Evolutionary conservation across 2,329 filamentous ascomycete genomes (phyloP).

Genomic region (Podosphaera fusca): DNA sequence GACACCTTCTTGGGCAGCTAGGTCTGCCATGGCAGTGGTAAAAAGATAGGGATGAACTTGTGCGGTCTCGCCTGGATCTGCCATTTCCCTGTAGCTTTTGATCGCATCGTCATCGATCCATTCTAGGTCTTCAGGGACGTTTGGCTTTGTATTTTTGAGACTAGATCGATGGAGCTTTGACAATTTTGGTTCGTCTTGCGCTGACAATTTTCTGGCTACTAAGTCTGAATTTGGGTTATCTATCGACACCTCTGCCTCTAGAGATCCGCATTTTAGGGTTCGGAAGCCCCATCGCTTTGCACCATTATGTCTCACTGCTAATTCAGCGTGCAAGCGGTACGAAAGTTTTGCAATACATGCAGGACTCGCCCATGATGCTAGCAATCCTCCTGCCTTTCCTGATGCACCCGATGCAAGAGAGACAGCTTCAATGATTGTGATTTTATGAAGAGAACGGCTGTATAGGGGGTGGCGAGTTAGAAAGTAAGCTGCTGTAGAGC

Average conservation of each 20-base stretch:
- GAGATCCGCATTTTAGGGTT: conserved; percentile 43
- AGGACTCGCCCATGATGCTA: conserved; percentile 85
- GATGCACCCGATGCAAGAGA: conserved; percentile 77
- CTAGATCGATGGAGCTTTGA: too few relatives aligned
- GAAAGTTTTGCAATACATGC: conserved; percentile 62
- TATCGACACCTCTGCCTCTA: conserved; percentile 11
- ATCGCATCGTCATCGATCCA: conserved; percentile 56
- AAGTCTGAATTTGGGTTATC: not conserved
- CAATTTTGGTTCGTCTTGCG: too few relatives aligned
- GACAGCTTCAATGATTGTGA: conserved; percentile 72
- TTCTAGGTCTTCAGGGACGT: conserved; percentile 55
- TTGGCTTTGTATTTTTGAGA: conserved; percentile 14
- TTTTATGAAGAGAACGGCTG: conserved; percentile 47
- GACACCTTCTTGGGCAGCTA: conserved; percentile 48
- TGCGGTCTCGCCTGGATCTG: conserved; percentile 54
- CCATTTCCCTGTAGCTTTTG: conserved; percentile 60
- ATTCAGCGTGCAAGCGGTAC: conserved; percentile 58
- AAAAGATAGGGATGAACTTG: conserved; percentile 89
- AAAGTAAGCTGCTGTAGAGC: conserved; percentile 76
- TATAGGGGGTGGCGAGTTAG: conserved; percentile 69
- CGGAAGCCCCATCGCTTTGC: conserved; percentile 70
- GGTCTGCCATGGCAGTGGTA: conserved; percentile 57
- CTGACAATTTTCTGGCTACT: too few relatives aligned
- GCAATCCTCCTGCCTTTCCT: conserved; percentile 77
- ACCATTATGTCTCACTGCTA: conserved; percentile 68